A percentile compares a stretch with the other conserved stretches of the same genome.
phyloP scores from a whole-genome alignment of 1,284 basidiomycete species.

The Sporisorium reilianum region DNA sequence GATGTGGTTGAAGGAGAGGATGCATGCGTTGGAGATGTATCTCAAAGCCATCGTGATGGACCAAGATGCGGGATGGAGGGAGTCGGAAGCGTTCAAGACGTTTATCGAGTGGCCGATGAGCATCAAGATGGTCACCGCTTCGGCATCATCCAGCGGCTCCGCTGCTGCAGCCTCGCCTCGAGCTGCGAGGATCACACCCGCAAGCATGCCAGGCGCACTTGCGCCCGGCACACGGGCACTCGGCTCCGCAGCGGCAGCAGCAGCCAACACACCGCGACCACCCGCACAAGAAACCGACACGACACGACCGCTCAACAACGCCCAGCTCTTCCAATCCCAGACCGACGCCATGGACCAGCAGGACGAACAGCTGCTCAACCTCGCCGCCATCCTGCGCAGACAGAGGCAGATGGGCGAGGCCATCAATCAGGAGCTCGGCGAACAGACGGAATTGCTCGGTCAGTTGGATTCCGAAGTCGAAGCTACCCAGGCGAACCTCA shows the following conservation, averaged over 20 bases:
- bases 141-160: too few relatives aligned
- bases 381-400: conserved; percentile 84
- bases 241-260: conserved; percentile 17
- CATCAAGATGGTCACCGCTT: conserved; percentile 31
- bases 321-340: conserved; percentile 83
- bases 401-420: conserved; percentile 89
- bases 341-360: conserved; percentile 83
- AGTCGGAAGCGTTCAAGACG: conserved; percentile 81
- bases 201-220: conserved; percentile 30
- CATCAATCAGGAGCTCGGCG: conserved; percentile 83
- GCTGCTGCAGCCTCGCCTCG: conserved; percentile 4
- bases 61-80: conserved; percentile 85
- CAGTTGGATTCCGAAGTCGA: conserved; percentile 81
- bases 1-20: conserved; percentile 79
- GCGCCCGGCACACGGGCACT: conserved; percentile 22
- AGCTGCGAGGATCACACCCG: background rate
- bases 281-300: conserved; percentile 82
- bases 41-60: conserved; percentile 84
- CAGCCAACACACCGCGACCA: conserved; percentile 18
- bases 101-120: conserved; percentile 83
- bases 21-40: conserved; percentile 82
- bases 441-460: conserved; percentile 89
- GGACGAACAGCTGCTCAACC: conserved; percentile 81
- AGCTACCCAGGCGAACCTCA: conserved; percentile 80
- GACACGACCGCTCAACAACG: conserved; percentile 87